Base-by-base conservation (phyloP, 495 filamentous ascomycete genomes). In the Aspergillus sparsus region DNA sequence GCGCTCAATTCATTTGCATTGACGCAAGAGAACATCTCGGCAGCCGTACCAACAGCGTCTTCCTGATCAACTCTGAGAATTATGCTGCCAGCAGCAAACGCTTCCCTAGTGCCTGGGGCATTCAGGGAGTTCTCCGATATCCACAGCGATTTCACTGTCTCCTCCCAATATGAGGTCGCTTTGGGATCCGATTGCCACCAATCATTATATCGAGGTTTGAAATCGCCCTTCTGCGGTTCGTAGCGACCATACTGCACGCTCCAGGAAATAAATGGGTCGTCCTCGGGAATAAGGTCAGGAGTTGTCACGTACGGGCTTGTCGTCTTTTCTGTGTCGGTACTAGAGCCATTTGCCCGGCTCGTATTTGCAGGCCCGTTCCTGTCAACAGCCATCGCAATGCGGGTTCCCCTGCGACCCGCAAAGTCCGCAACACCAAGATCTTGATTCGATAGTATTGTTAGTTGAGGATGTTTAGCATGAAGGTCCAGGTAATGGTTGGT, bases 1-100 rank as follows among this genome's bases (percentile, higher is more conserved):
- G 76, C 68, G 11, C 62, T 70, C 10, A 74, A 39, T 55, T 77
- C 76, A 55, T 79, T 79, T 34, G 74, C 88, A 87, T 92, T 71
- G 76, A 86, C 21, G 80, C 82, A 72, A 75, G 87, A 71, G 57
- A 71, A 77, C 61, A 60, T 63, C 45, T 74, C 71, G 18, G 67
- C 62, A 6, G 69, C 62, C 34, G 55, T 39, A 45, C 61, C 71
- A 31, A 65, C 58, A 6, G 49, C 66, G 18, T 61, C 45, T 51
- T 74, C 69, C 11, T 61, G 57, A 54, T 79, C 77, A n/a, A 78
- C 70, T 60, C 72, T 57, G 57, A 78, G 71, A 32, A 78, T 69
- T 18, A 77, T 67, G 49, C 69, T 76, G 46, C 75, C 77, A 47
- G 64, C 72, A 64, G 73, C 71, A 44, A 74, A 79, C 18, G 62